Evolutionary conservation across 208 protist genomes (phyloP).

Genomic region (Wallacemonas rigidus): DNA sequence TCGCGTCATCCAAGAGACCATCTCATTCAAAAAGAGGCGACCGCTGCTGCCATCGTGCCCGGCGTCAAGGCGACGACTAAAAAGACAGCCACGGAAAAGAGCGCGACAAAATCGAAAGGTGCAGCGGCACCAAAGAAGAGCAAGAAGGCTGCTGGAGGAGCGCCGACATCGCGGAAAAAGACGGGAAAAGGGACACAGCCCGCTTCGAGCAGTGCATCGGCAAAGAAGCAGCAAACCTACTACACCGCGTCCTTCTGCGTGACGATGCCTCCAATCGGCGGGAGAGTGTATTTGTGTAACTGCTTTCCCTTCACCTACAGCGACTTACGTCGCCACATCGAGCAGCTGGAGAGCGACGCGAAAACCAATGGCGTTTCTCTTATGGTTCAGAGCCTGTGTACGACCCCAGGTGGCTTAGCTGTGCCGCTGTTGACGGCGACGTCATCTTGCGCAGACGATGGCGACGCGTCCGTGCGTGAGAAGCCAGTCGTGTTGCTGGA

Average conservation of each 20-base stretch:
- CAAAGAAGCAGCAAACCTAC: conserved; percentile 48
- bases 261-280: conserved; percentile 72
- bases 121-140: not conserved
- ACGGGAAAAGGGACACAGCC: not conserved
- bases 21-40: conserved; percentile 17
- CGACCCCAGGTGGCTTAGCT: conserved; percentile 78
- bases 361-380: not conserved
- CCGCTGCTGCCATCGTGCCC: not conserved
- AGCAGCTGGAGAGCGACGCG: conserved; percentile 29
- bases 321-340: conserved; percentile 67
- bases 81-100: not conserved
- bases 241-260: conserved; percentile 94
- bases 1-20: conserved; percentile 42
- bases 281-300: conserved; percentile 93
- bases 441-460: conserved; percentile 29
- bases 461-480: conserved; percentile 43
- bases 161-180: conserved; percentile 7
- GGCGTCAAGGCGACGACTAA: not conserved
- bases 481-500: conserved; percentile 88
- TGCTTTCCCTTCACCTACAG: conserved; percentile 97
- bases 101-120: conserved; percentile 1
- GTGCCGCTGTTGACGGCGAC: conserved; percentile 94
- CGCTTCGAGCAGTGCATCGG: not conserved
- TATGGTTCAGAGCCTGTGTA: conserved; percentile 76
- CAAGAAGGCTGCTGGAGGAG: conserved; percentile 2